Base-by-base conservation (phyloP, 495 filamentous ascomycete species). In the Amphirosellinia nigrospora region DNA sequence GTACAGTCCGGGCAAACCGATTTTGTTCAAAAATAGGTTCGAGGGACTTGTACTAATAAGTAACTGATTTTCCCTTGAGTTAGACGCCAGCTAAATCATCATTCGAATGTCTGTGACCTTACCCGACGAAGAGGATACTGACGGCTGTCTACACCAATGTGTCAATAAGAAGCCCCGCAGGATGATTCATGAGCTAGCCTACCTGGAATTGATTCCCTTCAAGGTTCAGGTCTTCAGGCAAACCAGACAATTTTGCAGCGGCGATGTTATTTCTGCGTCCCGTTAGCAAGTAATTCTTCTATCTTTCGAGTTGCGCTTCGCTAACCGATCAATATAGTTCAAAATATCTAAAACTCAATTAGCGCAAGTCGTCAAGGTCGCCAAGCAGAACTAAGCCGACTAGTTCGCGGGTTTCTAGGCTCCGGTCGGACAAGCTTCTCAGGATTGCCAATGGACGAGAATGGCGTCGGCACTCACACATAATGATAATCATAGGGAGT, bases 81-180 rank as follows among this genome's bases (percentile, higher is more conserved):
- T 61, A 71, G 67, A 56, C 13, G 30, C 34, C 15, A 26, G 30
- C 3, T 5, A 32, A 34, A 2, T 6, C 15, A 30, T 55, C 28
- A 13, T 13, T 34, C 2, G 32, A 50, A 19, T 21, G 4, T 28
- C 5, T 15, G n/a, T 50, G 16, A 45, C 86, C 80, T 72, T 91
- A 93, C 65, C 91, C 91, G 8, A 93, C 91, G 72, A 93, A 94
- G 53, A 92, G 78, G 56, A 92, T 91, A 73, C 86, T 89, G 64
- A 92, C 86, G 26, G 85, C 81, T 4, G 90, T 91, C 80, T 87
- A 68, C 1, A 28, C 3, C 28, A 68, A 36, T 10, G 50, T 58
- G 28, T 6, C 43, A 16, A 41, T 1, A 41, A 39, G 23, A 34
- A 50, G 11, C 1, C 45, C 46, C 78, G 43, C 79, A 81, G 15